Evolutionary conservation across 805 yeast genomes (phyloP).

Genomic region (Cyberlindnera xishuangbannaensis): DNA sequence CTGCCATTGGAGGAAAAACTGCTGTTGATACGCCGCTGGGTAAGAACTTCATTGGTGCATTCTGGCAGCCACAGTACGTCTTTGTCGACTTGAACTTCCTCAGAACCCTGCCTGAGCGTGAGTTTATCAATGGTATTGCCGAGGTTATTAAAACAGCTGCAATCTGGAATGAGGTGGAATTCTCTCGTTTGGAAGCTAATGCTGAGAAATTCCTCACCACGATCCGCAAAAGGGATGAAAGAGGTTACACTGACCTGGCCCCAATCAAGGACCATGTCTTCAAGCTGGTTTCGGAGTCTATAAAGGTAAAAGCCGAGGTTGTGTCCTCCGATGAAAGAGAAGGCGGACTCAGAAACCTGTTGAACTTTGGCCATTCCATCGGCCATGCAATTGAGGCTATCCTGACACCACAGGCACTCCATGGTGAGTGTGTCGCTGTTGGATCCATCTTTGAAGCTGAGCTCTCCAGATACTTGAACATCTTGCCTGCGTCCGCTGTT

Average conservation of each 20-base stretch:
- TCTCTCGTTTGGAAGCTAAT: slow-evolving; percentile 74
- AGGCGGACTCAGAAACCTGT: slow-evolving; percentile 84
- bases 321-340: slow-evolving; percentile 94
- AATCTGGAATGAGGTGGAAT: slow-evolving; percentile 90
- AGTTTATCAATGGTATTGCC: slow-evolving; percentile 96
- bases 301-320: slow-evolving; percentile 87
- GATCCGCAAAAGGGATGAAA: slow-evolving; percentile 45
- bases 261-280: slow-evolving; percentile 69
- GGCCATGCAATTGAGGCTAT: slow-evolving; percentile 99
- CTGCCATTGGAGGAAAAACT: slow-evolving; percentile 97
- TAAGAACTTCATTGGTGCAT: slow-evolving; percentile 93
- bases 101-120: slow-evolving; percentile 85
- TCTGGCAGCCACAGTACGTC: slow-evolving; percentile 91
- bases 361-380: slow-evolving; percentile 94
- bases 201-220: slow-evolving; percentile 63
- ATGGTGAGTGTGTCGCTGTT: slow-evolving; percentile 98
- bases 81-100: slow-evolving; percentile 85
- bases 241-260: slow-evolving; percentile 54
- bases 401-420: slow-evolving; percentile 90
- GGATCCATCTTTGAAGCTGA: slow-evolving; percentile 96
- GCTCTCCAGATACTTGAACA: slow-evolving; percentile 84
- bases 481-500: slow-evolving; percentile 87
- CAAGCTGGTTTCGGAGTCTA: slow-evolving; percentile 78
- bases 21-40: slow-evolving; percentile 97
- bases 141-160: slow-evolving; percentile 98